Conservation (phyloP, 2,329 filamentous ascomycete species). For the Alternaria tenuissima region DNA sequence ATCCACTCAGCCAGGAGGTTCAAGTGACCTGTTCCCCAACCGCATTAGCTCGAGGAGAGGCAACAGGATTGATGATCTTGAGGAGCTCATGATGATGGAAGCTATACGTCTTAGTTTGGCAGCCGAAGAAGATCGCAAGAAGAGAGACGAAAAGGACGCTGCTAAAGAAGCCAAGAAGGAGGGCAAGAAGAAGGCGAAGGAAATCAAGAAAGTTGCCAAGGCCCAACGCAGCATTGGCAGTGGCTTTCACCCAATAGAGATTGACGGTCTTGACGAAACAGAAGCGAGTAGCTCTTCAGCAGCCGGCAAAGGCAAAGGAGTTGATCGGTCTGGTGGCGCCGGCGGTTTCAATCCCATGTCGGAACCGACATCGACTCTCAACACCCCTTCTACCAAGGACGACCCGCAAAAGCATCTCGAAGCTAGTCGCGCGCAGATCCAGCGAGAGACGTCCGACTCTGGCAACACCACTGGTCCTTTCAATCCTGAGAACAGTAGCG, state of each 20-base stretch:
- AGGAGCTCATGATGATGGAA: conserved; percentile 99
- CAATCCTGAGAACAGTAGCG: conserved; percentile 29
- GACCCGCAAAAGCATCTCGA: conserved; percentile 58
- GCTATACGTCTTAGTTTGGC: conserved; percentile 91
- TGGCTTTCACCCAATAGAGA: conserved; percentile 61
- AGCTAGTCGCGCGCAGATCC: conserved; percentile 55
- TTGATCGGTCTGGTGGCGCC: conserved; percentile 51
- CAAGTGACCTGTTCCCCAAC: conserved; percentile 49
- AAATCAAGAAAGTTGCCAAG: conserved; percentile 72
- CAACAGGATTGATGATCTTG: conserved; percentile 80
- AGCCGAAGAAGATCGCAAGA: conserved; percentile 90
- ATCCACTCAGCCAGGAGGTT: conserved; percentile 43
- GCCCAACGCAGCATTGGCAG: conserved; percentile 68
- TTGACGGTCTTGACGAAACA: conserved; percentile 56
- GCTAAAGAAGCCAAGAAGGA: conserved; percentile 84
- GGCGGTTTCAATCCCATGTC: conserved; percentile 53
- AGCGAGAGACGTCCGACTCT: conserved; percentile 44
- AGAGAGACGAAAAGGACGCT: conserved; percentile 80
- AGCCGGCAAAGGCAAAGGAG: conserved; percentile 58
- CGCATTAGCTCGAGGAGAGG: conserved; percentile 64
- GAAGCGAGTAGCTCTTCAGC: conserved; percentile 38
- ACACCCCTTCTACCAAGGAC: conserved; percentile 44
- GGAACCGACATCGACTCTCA: conserved; percentile 55
- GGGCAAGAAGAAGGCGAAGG: conserved; percentile 76
- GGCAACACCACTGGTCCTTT: conserved; percentile 57